Evolutionary conservation across 345 rosid genomes (phyloP).

Genomic region (Corchorus capsularis): DNA sequence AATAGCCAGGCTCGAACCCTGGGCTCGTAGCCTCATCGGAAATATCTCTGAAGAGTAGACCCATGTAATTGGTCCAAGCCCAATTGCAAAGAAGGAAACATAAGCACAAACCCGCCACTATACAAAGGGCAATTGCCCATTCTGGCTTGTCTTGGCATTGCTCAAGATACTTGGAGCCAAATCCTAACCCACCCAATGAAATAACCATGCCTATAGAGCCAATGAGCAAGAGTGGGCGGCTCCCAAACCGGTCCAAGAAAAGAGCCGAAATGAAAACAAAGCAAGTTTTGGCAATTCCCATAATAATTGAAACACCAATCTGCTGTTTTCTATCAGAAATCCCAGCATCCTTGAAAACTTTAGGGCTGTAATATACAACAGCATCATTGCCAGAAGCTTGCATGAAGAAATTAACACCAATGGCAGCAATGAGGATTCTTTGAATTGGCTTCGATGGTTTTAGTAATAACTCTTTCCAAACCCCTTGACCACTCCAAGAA

Average conservation of each 20-base stretch:
- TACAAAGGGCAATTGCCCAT: constrained; percentile 44
- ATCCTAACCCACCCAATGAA: constrained; percentile 43
- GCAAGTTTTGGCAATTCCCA: constrained; percentile 52
- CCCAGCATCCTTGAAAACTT: constrained; percentile 49
- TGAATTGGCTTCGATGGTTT: constrained; percentile 40
- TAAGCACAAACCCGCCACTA: constrained; percentile 40
- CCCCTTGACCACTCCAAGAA: constrained; percentile 40
- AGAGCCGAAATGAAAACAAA: constrained; percentile 45
- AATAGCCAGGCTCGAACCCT: constrained; percentile 59
- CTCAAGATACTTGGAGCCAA: constrained; percentile 44
- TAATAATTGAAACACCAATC: constrained; percentile 42
- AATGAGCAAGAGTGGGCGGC: constrained; percentile 47
- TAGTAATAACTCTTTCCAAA: constrained; percentile 44
- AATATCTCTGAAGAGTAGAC: constrained; percentile 84
- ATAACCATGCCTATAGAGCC: constrained; percentile 51
- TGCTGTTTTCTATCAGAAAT: constrained; percentile 38
- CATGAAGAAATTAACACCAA: constrained; percentile 65
- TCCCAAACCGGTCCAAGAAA: constrained; percentile 47
- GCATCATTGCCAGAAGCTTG: constrained; percentile 71
- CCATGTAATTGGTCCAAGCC: constrained; percentile 84
- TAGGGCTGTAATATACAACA: constrained; percentile 56
- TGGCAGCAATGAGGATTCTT: constrained; percentile 45
- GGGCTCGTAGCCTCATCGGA: constrained; percentile 68
- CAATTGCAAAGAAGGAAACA: constrained; percentile 73
- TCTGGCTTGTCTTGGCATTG: constrained; percentile 25